Conservation (phyloP, 1,284 basidiomycete genomes). For the Xanthoconium separans region DNA sequence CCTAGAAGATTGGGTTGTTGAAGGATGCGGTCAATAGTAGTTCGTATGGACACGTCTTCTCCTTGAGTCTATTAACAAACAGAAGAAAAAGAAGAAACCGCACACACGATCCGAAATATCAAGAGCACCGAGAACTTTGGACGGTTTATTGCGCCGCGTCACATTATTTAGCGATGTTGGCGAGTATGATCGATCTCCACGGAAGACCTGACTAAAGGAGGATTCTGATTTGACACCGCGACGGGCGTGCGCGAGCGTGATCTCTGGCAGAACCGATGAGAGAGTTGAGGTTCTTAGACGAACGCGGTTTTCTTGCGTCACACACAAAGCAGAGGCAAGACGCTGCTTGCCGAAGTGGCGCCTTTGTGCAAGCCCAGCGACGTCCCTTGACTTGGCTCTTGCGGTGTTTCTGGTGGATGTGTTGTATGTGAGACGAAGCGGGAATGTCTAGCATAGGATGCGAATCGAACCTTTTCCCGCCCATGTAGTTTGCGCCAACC, state of each 20-base stretch:
- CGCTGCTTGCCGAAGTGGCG: conserved; percentile 32
- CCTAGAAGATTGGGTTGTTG: conserved; percentile 22
- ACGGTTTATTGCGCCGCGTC: conserved; percentile 13
- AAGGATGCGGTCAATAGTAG: conserved; percentile 32
- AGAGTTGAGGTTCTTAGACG: conserved; percentile 1
- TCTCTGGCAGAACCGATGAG: conserved; percentile 18
- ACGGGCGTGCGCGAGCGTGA: conserved; percentile 29
- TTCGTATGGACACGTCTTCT: conserved; percentile 25
- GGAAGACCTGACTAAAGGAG: not conserved
- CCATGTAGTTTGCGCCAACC: conserved; percentile 35
- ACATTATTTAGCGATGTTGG: not conserved
- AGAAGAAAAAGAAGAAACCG: not conserved
- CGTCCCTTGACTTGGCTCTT: conserved; percentile 28
- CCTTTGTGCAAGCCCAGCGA: conserved; percentile 25
- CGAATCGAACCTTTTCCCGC: conserved; percentile 31
- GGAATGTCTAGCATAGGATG: not conserved
- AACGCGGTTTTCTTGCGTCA: conserved; percentile 9
- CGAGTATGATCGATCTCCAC: conserved; percentile 2
- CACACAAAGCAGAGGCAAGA: conserved; percentile 28
- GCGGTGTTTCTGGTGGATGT: conserved; percentile 18
- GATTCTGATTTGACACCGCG: not conserved
- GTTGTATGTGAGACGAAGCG: not conserved
- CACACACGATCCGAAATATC: conserved; percentile 30
- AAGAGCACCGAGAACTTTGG: conserved; percentile 26
- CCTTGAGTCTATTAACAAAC: conserved; percentile 4